Conservation (phyloP, 2,329 filamentous ascomycete species). For the Sclerotinia trifoliorum region DNA sequence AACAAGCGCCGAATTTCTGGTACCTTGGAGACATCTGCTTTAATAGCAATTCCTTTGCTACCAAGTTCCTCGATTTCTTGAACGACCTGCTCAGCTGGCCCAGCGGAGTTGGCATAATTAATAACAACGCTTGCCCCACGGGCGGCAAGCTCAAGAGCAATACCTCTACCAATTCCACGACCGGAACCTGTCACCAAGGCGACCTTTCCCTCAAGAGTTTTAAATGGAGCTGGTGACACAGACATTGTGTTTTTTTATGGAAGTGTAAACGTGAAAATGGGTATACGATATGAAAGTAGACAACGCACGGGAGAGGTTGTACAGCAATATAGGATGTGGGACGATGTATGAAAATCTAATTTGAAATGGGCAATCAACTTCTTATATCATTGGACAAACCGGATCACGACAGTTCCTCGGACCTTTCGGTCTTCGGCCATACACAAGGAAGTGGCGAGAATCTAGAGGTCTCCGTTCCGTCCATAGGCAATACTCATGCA, state of each 20-base stretch:
- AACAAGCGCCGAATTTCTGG: slow-evolving; percentile 40
- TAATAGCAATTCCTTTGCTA: slow-evolving; percentile 52
- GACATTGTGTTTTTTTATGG: slow-evolving; percentile 11
- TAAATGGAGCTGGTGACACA: slow-evolving; percentile 16
- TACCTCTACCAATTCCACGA: slow-evolving; percentile 65
- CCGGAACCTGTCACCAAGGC: slow-evolving; percentile 83
- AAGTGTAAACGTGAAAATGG: neutral
- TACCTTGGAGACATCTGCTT: slow-evolving; percentile 56
- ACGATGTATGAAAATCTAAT: neutral
- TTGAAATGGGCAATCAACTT: neutral
- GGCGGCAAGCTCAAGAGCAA: slow-evolving; percentile 43
- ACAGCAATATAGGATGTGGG: neutral
- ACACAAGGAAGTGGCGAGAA: slow-evolving; percentile 19
- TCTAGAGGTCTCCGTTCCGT: slow-evolving; percentile 14
- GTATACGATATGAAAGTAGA: slow-evolving; percentile 9
- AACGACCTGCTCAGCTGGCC: slow-evolving; percentile 56
- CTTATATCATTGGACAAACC: slow-evolving; percentile 21
- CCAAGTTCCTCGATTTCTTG: slow-evolving; percentile 52
- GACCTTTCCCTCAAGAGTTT: slow-evolving; percentile 56
- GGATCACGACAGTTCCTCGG: slow-evolving; percentile 10
- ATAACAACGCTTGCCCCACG: slow-evolving; percentile 47
- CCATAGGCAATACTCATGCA: neutral
- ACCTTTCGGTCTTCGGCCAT: slow-evolving; percentile 21
- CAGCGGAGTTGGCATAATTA: slow-evolving; percentile 61
- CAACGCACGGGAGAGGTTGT: neutral